phyloP scores from a whole-genome alignment of 768 basidiomycete genomes.

The Suillus occidentalis region DNA sequence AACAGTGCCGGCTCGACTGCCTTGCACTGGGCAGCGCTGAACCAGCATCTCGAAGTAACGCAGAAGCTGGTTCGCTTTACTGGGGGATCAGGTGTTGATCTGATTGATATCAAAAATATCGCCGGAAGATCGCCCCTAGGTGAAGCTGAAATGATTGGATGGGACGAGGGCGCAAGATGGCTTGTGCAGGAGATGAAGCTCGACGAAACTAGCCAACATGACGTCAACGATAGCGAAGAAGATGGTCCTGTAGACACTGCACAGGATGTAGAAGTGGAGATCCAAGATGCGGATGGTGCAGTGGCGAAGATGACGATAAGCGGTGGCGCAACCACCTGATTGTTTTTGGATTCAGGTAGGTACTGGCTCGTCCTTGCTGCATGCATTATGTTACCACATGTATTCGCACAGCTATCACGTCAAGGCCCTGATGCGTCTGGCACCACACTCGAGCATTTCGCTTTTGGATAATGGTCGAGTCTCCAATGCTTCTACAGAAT shows the following conservation, averaged over 20 bases:
- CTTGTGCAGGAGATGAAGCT: conserved; percentile 81
- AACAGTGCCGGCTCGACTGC: conserved; percentile 81
- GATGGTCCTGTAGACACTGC: conserved; percentile 30
- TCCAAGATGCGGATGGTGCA: conserved; percentile 69
- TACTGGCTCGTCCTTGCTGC: not conserved
- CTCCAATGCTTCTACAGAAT: not conserved
- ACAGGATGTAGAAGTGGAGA: conserved; percentile 63
- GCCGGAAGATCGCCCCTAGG: conserved; percentile 76
- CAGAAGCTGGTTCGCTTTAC: conserved; percentile 59
- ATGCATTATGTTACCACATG: not conserved
- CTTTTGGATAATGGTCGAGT: not conserved
- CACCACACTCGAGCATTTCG: not conserved
- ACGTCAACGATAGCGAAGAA: conserved; percentile 35
- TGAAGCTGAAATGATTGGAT: conserved; percentile 76
- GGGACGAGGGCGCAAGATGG: conserved; percentile 85
- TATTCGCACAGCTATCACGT: not conserved
- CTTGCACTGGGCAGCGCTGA: conserved; percentile 90
- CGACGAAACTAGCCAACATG: conserved; percentile 43
- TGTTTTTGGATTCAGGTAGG: too few relatives aligned
- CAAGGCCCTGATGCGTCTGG: not conserved
- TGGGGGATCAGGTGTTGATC: conserved; percentile 57
- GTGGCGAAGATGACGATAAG: conserved; percentile 61
- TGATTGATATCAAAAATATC: conserved; percentile 76
- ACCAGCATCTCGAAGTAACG: conserved; percentile 66
- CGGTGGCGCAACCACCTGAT: not conserved